phyloP scores from a whole-genome alignment of 306 rosid genomes.

The Chamaecrista fasciculata region DNA sequence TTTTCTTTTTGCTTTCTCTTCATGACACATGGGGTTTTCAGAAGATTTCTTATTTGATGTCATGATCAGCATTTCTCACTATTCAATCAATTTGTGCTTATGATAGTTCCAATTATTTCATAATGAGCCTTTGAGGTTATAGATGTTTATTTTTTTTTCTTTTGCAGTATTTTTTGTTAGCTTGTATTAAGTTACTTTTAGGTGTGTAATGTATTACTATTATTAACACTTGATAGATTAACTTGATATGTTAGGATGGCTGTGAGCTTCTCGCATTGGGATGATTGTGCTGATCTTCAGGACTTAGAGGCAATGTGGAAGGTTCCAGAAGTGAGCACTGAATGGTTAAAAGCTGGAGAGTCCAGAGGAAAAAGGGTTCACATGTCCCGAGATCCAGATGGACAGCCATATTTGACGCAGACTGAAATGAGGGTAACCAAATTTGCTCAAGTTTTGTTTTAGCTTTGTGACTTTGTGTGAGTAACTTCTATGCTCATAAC shows the following conservation, averaged over 20 bases:
- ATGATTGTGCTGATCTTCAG: slow-evolving; percentile 61
- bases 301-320: slow-evolving; percentile 89
- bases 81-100: neutral
- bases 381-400: slow-evolving; percentile 92
- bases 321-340: slow-evolving; percentile 55
- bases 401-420: slow-evolving; percentile 81
- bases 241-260: slow-evolving; percentile 49
- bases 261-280: slow-evolving; percentile 61
- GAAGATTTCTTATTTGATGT: neutral
- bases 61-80: neutral
- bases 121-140: neutral
- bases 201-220: too few relatives aligned
- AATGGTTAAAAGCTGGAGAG: slow-evolving; percentile 90
- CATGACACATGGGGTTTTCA: too few relatives aligned
- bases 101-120: neutral
- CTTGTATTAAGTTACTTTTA: neutral
- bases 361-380: slow-evolving; percentile 62
- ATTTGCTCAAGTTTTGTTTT: neutral
- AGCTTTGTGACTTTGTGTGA: neutral
- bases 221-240: slow-evolving; percentile 8
- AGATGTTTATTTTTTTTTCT: neutral
- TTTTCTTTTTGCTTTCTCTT: too few relatives aligned
- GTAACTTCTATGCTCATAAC: too few relatives aligned
- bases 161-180: neutral
- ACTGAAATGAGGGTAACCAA: slow-evolving; percentile 82